Base-by-base conservation (phyloP, 2,329 filamentous ascomycete species). In the Ceratocystis cacaofunesta region DNA sequence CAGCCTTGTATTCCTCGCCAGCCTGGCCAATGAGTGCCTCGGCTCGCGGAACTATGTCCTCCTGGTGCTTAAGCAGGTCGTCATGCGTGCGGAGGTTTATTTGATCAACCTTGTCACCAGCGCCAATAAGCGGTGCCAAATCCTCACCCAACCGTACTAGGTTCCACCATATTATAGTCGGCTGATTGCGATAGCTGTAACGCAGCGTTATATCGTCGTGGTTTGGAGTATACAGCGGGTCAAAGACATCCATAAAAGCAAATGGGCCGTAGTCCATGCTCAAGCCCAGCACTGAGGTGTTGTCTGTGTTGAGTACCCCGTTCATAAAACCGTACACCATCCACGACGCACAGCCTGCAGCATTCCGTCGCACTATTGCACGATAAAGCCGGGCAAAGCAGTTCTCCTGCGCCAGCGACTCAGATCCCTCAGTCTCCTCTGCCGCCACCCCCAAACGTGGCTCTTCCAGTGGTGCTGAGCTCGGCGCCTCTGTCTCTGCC, bases 261-360 rank as follows among this genome's bases (percentile, higher is more conserved):
- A 99, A 99, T 0, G 94, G 94, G 0, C 94, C 94, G 72, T 92
- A 99, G 75, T 99, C 94, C 68, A 99, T 87, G 5, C 88, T 92
- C 0, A 99, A 77, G 0, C 94, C 94, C 65, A 86, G 86, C 62
- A 99, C 82, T 0, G 91, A 96, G 0, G 94, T 99, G 74, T 99
- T 99, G 73, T 99, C 94, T 0, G 94, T 97, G 75, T 99, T 99
- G 66, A 99, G 79, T 3, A 99, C 94, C 58, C 94, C 94, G 71
- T 99, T 99, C 82, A 95, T 97, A 77, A 99, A 99, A n/a, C 90
- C 94, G 72, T 97, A 97, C 0, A 90, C 91, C 77, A 99, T 95
- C 92, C 94, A 97, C 70, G 87, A 83, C 10, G 94, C 94, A 1
- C 97, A 92, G 0, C 89, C 95, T 67, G 82, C 80, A 1, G 94